Conservation (phyloP, 2,329 filamentous ascomycete genomes). For the Cercospora sp. region DNA sequence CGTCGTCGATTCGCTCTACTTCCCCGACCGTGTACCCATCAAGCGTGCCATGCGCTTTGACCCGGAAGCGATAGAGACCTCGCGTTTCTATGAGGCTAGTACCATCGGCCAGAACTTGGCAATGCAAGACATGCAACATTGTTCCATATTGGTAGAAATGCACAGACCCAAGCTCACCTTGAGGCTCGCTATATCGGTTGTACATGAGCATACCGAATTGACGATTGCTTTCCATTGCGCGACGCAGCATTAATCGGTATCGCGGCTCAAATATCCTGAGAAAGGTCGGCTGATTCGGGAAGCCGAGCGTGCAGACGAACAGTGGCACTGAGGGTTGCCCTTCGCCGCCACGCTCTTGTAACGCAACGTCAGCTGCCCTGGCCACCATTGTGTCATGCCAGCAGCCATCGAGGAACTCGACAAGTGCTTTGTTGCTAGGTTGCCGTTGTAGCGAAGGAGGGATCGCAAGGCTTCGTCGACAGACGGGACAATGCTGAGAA, state of each 20-base stretch:
- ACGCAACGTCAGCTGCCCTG: slow-evolving; percentile 57
- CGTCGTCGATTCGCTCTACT: slow-evolving; percentile 75
- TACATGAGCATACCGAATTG: slow-evolving; percentile 86
- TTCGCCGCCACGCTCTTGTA: slow-evolving; percentile 58
- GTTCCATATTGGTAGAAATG: slow-evolving; percentile 76
- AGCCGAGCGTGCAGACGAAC: slow-evolving; percentile 80
- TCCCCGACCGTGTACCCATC: slow-evolving; percentile 80
- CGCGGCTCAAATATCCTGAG: slow-evolving; percentile 91
- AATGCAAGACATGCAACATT: slow-evolving; percentile 71
- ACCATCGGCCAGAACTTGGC: slow-evolving; percentile 74
- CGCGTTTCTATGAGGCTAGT: slow-evolving; percentile 77
- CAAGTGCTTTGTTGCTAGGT: slow-evolving; percentile 64
- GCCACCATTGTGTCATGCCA: slow-evolving; percentile 66
- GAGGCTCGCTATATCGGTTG: slow-evolving; percentile 55
- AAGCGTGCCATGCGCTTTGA: slow-evolving; percentile 62
- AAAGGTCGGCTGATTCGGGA: slow-evolving; percentile 81
- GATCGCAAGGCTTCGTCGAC: slow-evolving; percentile 65
- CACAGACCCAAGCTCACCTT: slow-evolving; percentile 54
- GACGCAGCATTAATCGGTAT: slow-evolving; percentile 84
- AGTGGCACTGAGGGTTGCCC: slow-evolving; percentile 66
- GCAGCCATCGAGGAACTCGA: slow-evolving; percentile 64
- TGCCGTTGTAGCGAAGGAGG: slow-evolving; percentile 53
- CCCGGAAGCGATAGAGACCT: slow-evolving; percentile 74
- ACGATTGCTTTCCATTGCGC: slow-evolving; percentile 69
- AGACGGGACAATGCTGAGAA: slow-evolving; percentile 76